Evolutionary conservation across 768 basidiomycete genomes (phyloP).

Genomic region (Exsudoporus frostii): DNA sequence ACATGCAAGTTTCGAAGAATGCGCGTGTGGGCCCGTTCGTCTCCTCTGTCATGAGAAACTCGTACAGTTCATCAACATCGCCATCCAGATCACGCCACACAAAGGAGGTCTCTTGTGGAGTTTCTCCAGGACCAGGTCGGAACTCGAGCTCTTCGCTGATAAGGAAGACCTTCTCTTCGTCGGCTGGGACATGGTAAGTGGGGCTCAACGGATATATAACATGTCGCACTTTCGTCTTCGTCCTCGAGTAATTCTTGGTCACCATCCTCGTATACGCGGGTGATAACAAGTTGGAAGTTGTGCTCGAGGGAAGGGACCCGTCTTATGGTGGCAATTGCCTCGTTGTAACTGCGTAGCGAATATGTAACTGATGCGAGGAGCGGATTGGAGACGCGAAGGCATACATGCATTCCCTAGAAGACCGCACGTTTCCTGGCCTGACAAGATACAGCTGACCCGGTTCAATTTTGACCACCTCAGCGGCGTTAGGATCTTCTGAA

Average conservation of each 20-base stretch:
- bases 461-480: slow-evolving; percentile 93
- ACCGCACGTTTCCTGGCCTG: slow-evolving; percentile 86
- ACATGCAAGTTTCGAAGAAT: slow-evolving; percentile 93
- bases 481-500: slow-evolving; percentile 88
- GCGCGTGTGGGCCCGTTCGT: slow-evolving; percentile 76
- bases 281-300: slow-evolving; percentile 89
- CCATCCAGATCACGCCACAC: slow-evolving; percentile 91
- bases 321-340: slow-evolving; percentile 92
- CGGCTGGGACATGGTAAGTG: slow-evolving; percentile 50
- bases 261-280: slow-evolving; percentile 95
- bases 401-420: slow-evolving; percentile 96
- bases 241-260: slow-evolving; percentile 94
- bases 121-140: slow-evolving; percentile 64
- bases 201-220: background rate
- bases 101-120: slow-evolving; percentile 76
- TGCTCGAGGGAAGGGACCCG: slow-evolving; percentile 73
- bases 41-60: slow-evolving; percentile 79
- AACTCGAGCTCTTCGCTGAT: slow-evolving; percentile 91
- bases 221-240: slow-evolving; percentile 75
- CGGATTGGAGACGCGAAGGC: slow-evolving; percentile 25
- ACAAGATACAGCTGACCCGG: slow-evolving; percentile 90
- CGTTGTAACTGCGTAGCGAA: slow-evolving; percentile 68
- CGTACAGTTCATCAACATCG: slow-evolving; percentile 90
- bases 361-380: background rate
- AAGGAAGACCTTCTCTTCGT: slow-evolving; percentile 90